Conservation (phyloP, 345 rosid genomes). For the Eucalyptus virginea region DNA sequence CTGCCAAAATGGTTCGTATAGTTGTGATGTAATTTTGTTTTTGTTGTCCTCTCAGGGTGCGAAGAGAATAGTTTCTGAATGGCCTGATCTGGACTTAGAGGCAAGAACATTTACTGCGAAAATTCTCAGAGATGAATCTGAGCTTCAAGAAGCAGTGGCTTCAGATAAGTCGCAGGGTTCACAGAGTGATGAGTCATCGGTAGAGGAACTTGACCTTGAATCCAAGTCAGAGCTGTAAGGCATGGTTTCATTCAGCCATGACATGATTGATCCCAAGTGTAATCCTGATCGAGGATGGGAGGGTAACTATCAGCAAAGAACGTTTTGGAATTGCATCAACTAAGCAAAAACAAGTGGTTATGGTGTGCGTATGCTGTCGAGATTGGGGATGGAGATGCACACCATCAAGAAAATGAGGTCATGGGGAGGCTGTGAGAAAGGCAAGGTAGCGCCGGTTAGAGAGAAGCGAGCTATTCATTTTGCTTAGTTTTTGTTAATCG, state of each 20-base stretch:
- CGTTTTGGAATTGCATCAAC: not conserved
- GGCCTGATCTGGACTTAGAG: constrained; percentile 72
- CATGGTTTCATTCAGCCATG: not conserved
- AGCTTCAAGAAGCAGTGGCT: constrained; percentile 24
- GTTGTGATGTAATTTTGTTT: not conserved
- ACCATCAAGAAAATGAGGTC: not conserved
- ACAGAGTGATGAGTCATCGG: not conserved
- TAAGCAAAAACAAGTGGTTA: not conserved
- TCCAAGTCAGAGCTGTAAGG: constrained; percentile 61
- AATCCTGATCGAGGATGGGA: not conserved
- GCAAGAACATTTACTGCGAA: constrained; percentile 68
- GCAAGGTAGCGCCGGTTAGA: not conserved
- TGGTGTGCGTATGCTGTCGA: not conserved
- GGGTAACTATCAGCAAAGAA: not conserved
- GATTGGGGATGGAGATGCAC: not conserved
- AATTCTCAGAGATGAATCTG: constrained; percentile 65
- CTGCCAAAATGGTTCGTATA: not conserved
- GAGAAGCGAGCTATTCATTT: not conserved
- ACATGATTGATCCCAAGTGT: not conserved
- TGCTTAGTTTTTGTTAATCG: not conserved
- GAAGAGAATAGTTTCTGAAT: constrained; percentile 73
- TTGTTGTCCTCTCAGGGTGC: constrained; percentile 54
- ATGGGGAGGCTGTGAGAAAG: not conserved
- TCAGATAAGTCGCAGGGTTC: constrained; percentile 5
- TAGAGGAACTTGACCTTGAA: constrained; percentile 35